Evolutionary conservation across 495 filamentous ascomycete species (phyloP), one percentile per base, ranked within the genome.

Genomic region (Penicillium goetzii): DNA sequence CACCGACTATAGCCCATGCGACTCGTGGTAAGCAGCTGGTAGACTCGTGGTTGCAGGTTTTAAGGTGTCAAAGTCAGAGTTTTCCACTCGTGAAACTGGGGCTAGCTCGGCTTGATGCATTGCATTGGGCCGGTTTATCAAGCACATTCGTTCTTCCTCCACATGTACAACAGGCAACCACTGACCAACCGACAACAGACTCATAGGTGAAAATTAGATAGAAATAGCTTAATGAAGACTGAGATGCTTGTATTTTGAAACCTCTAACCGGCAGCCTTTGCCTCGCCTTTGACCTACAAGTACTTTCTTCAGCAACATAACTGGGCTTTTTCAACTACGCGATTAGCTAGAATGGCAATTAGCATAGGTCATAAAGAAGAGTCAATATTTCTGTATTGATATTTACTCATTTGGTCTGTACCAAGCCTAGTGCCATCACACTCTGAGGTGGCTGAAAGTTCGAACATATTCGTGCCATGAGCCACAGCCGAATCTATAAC

Each of bases 61-160:
- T 78, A 3, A 67, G 73, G 6, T 71, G 68, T 30, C 74, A 77
- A 51, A 73, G 70, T 15, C 63, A 60, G 21, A 73, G 73, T 32
- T 74, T 74, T 41, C 56, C 71, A 4, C 67, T 76, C n/a, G 67
- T 78, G 21, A 71, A 72, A 49, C 62, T 76, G 4, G 76, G 76
- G 0, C 58, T 78, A 3, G 67, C 72, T 2, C 68, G 76, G 10
- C 56, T 78, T 17, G 72, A 76, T 63, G 72, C 72, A 5, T 54
- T 72, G 47, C 70, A 72, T 26, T 72, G 72, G 66, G 65, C 67
- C 19, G 71, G 74, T 0, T 43, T 75, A 15, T 60, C 53, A 0
- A 64, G 68, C 59, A 72, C 64, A 0, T 76, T 74, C 54, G 64
- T 72, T 33, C 63, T 77, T 11, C 72, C 74, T 23, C 19, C 50